Evolutionary conservation across 2,329 filamentous ascomycete genomes (phyloP), one percentile per base, ranked within the genome.

Genomic region (Scedosporium apiospermum): DNA sequence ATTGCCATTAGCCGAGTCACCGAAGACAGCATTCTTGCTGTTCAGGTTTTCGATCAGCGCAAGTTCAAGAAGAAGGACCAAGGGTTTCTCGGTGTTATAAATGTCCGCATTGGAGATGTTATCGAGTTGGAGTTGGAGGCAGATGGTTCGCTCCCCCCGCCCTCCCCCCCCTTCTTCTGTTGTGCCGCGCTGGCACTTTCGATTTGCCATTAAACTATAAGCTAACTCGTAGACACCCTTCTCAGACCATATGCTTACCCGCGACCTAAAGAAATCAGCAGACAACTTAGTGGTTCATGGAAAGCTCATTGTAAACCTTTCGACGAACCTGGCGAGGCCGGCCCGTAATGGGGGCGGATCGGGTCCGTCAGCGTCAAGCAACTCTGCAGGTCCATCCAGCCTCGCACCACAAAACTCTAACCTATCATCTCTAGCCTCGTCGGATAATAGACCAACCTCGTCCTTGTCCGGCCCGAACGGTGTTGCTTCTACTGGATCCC

Each of bases 1-100:
- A 38, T 38, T 38, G 10, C 34, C 42, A 69, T 64, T 73, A 98
- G 95, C 80, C 85, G 85, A 73, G 93, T 91, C 65, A 95, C 88
- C 65, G 95, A 99, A 74, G 93, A 96, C 71, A 96, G 93, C 75
- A 97, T 99, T 71, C 82, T 99, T 58, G 95, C 95, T 6, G 93
- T 99, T 57, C 95, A 99, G 74, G 96, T 99, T 62, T 99, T 99
- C 73, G 95, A 99, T 76, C 95, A 99, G 78, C 97, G 97, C 81
- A 99, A 99, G 79, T 99, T 99, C 80, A 99, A 99, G 83, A 99
- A 99, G 86, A 99, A 98, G 91, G 95, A 99, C 70, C 95, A 99
- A 75, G 95, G 95, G 7, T 99, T 99, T 73, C 82, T 99, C 6
- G 95, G 95, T 63, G 95, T 99, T 62, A 97, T 99, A 72, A 99